phyloP scores from a whole-genome alignment of 2,329 filamentous ascomycete species.

The Stagonosporopsis cucurbitacearum region DNA sequence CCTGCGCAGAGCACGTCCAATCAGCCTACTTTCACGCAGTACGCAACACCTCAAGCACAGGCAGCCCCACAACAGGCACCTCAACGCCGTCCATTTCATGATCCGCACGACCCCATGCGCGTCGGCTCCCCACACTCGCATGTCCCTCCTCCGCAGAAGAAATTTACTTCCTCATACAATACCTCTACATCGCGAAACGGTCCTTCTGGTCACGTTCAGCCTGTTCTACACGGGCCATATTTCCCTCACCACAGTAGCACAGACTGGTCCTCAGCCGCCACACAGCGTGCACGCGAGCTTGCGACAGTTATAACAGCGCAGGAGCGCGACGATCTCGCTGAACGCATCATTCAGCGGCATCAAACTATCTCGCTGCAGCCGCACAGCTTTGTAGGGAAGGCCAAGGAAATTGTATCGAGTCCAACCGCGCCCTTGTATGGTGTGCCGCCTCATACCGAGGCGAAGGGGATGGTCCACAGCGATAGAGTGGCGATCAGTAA shows the following conservation, averaged over 20 bases:
- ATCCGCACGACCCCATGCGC: no score
- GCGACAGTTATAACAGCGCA: neutral
- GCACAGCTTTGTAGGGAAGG: neutral
- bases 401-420: neutral
- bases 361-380: neutral
- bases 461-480: neutral
- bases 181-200: neutral
- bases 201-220: neutral
- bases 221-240: neutral
- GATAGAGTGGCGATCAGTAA: no score
- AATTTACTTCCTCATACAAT: neutral
- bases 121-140: neutral
- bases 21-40: neutral
- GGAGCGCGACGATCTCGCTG: neutral
- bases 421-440: neutral
- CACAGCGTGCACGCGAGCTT: constrained; percentile 1
- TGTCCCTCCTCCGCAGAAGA: neutral
- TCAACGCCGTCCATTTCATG: neutral
- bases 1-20: neutral
- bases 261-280: constrained; percentile 1
- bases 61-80: neutral
- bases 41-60: neutral
- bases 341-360: neutral
- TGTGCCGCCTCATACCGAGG: neutral
- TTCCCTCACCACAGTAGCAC: neutral